Percentiles rank a stretch among this genome's conserved stretches.
Evolutionary conservation across 176 grass and related monocot species (phyloP).

Genomic region (Bonia amplexicaulis): DNA sequence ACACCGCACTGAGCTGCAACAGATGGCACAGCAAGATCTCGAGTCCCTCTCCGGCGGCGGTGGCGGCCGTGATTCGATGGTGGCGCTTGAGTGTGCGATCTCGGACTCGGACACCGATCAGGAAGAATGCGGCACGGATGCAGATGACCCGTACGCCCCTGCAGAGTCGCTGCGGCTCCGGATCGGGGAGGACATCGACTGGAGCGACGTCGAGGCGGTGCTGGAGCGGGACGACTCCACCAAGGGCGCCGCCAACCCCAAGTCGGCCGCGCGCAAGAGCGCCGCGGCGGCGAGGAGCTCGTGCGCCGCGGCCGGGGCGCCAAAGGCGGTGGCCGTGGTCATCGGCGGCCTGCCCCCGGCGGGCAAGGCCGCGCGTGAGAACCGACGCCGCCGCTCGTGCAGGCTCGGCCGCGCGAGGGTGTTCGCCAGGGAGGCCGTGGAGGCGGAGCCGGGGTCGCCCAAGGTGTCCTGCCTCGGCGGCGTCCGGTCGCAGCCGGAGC

Average conservation of each 20-base stretch:
- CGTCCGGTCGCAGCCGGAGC: slow-evolving; percentile 10
- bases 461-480: slow-evolving; percentile 38
- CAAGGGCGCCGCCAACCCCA: slow-evolving; percentile 43
- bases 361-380: slow-evolving; percentile 2
- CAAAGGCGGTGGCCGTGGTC: not conserved
- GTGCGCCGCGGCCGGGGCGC: not conserved
- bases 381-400: not conserved
- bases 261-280: slow-evolving; percentile 21
- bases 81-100: not conserved
- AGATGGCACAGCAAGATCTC: not conserved
- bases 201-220: slow-evolving; percentile 19
- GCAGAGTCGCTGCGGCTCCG: slow-evolving; percentile 6
- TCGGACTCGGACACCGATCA: not conserved
- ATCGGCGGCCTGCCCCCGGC: slow-evolving; percentile 10
- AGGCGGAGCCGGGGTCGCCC: slow-evolving; percentile 30
- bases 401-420: not conserved
- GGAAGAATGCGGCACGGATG: not conserved
- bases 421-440: slow-evolving; percentile 14
- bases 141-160: slow-evolving; percentile 16
- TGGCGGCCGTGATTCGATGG: not conserved
- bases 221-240: slow-evolving; percentile 41
- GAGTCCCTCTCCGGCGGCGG: not conserved
- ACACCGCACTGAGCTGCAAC: not conserved
- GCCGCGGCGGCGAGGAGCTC: not conserved
- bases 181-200: slow-evolving; percentile 40